Percentiles rank a stretch among this genome's conserved stretches.
Conservation (phyloP, 2,329 filamentous ascomycete species). For the Fusarium xylarioides region DNA sequence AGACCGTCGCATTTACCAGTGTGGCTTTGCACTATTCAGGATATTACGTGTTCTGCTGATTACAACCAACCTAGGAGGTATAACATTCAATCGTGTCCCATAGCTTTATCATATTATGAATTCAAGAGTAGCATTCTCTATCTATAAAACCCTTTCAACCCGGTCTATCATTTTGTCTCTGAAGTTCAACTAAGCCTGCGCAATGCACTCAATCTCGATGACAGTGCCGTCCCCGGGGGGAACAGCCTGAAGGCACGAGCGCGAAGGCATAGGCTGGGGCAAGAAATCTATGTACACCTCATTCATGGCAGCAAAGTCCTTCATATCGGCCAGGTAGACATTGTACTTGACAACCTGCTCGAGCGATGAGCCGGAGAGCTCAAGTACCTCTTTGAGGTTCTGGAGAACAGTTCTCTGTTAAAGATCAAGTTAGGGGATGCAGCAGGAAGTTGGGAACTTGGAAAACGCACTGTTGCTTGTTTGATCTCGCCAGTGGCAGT, state of each 20-base stretch:
- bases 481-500: slow-evolving; percentile 60
- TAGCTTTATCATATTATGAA: background rate
- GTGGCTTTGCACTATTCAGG: too few species aligned
- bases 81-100: too few species aligned
- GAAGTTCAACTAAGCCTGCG: slow-evolving; percentile 43
- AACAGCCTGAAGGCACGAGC: slow-evolving; percentile 53
- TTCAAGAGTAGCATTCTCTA: background rate
- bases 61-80: background rate
- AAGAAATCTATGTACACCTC: slow-evolving; percentile 51
- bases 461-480: slow-evolving; percentile 44
- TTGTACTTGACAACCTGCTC: slow-evolving; percentile 74
- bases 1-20: background rate
- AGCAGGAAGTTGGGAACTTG: background rate
- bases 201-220: slow-evolving; percentile 57
- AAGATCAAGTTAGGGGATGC: background rate
- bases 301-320: slow-evolving; percentile 73
- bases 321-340: slow-evolving; percentile 77
- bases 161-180: background rate
- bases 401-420: slow-evolving; percentile 24
- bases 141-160: background rate
- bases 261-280: slow-evolving; percentile 53
- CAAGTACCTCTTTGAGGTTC: slow-evolving; percentile 74
- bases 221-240: slow-evolving; percentile 52
- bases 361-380: slow-evolving; percentile 71
- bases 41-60: background rate